phyloP scores from a whole-genome alignment of 176 grass and related monocot species.

The Eleusine coracana region DNA sequence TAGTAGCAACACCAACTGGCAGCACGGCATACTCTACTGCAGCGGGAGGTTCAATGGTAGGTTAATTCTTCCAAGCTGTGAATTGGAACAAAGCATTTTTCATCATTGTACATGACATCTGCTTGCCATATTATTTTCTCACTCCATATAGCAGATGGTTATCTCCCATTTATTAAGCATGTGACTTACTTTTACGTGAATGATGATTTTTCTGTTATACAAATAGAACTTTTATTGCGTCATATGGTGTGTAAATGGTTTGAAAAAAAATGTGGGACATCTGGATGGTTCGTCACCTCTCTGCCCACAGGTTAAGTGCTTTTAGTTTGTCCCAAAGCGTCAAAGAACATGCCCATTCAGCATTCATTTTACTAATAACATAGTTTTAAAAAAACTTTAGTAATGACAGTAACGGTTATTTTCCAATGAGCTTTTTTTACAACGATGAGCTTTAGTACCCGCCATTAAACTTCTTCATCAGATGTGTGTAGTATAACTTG shows the following conservation, averaged over 20 bases:
- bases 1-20: constrained; percentile 97
- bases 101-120: background rate
- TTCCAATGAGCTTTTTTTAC: background rate
- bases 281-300: background rate
- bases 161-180: constrained; percentile 23
- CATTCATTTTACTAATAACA: background rate
- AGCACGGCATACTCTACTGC: constrained; percentile 98
- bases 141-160: background rate
- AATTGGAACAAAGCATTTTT: constrained; percentile 6
- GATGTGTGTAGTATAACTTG: background rate
- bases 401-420: background rate
- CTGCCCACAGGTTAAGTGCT: background rate
- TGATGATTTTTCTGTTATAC: background rate
- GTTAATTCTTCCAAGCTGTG: constrained; percentile 33
- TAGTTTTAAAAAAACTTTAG: background rate
- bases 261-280: background rate
- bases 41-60: constrained; percentile 96
- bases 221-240: background rate
- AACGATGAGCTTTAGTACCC: background rate
- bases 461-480: background rate
- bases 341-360: background rate
- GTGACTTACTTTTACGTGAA: constrained; percentile 20
- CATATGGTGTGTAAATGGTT: background rate
- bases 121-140: constrained; percentile 21
- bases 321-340: background rate